Percentiles rank a stretch among this genome's conserved stretches.
These are phyloP conservation scores for Parasarocladium wereldwijsianum DNA, from an alignment of 2,329 filamentous ascomycete species.

Conservation along the genomic window DNA sequence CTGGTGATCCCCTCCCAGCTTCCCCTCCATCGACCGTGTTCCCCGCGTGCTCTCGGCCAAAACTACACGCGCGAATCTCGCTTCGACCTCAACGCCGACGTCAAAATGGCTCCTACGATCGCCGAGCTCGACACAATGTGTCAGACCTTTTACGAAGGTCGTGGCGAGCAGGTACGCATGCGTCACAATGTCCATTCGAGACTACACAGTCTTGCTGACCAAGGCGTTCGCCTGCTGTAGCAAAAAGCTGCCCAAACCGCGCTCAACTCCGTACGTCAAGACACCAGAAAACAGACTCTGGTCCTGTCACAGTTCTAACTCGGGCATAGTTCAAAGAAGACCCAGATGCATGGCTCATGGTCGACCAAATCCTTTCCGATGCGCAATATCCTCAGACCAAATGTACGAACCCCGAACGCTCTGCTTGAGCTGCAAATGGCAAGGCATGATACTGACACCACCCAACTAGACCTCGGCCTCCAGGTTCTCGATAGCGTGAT, in stretches of 20 bases:
- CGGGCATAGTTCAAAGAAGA: slow-evolving; percentile 87
- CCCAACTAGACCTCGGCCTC: slow-evolving; percentile 69
- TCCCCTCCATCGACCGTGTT: slow-evolving; percentile 3
- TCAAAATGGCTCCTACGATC: slow-evolving; percentile 56
- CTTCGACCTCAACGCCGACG: slow-evolving; percentile 12
- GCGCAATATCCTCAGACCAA: slow-evolving; percentile 92
- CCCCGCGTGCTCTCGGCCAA: neutral
- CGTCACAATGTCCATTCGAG: slow-evolving; percentile 5
- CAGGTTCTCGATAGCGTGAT: slow-evolving; percentile 98
- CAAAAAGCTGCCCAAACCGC: slow-evolving; percentile 93
- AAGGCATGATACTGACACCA: slow-evolving; percentile 2
- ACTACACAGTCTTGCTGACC: neutral
- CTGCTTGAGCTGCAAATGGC: neutral
- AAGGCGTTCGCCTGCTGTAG: slow-evolving; percentile 31
- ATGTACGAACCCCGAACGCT: slow-evolving; percentile 42
- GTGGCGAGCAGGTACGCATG: slow-evolving; percentile 70
- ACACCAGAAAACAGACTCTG: too few species aligned
- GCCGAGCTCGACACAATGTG: slow-evolving; percentile 93
- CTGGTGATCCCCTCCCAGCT: slow-evolving; percentile 4
- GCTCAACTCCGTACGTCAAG: slow-evolving; percentile 82
- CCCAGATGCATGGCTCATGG: slow-evolving; percentile 91
- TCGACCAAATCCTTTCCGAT: slow-evolving; percentile 91
- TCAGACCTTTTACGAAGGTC: slow-evolving; percentile 93
- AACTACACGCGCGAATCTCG: slow-evolving; percentile 2
- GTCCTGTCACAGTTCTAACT: slow-evolving; percentile 8